Percentiles rank a stretch among this genome's conserved stretches.
Conservation (phyloP, 257 asterid species). For the Plectranthus barbatus region DNA sequence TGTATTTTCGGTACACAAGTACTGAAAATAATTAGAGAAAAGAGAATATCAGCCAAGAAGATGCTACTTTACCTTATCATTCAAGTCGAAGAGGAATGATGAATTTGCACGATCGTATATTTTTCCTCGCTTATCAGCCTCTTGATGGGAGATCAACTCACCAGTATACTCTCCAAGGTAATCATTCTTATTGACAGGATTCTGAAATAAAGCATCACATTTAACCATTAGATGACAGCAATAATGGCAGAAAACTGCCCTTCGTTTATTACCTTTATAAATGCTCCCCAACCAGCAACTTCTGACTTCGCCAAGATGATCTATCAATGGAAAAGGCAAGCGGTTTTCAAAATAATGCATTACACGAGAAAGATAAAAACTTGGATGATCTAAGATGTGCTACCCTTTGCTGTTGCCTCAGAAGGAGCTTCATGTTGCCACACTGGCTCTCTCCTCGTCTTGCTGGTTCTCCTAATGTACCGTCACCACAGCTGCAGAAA, state of each 20-base stretch:
- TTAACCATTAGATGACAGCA: background rate
- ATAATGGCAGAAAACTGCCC: background rate
- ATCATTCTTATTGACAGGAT: constrained; percentile 77
- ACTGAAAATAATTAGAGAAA: too few species aligned
- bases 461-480: constrained; percentile 69
- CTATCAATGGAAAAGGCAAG: constrained; percentile 24
- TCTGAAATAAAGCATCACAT: constrained; percentile 34
- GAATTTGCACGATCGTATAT: constrained; percentile 90
- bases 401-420: constrained; percentile 92
- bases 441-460: constrained; percentile 87
- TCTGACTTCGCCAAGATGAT: constrained; percentile 80
- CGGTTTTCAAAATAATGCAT: background rate
- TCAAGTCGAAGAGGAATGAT: constrained; percentile 82
- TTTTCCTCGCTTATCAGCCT: constrained; percentile 97
- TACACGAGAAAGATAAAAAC: constrained; percentile 1
- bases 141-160: constrained; percentile 86
- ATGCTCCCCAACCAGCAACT: constrained; percentile 99
- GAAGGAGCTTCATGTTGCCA: constrained; percentile 90
- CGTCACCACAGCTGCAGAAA: constrained; percentile 77
- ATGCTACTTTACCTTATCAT: constrained; percentile 68
- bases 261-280: constrained; percentile 55
- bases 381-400: constrained; percentile 12
- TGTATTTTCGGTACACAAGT: too few species aligned
- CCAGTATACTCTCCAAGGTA: constrained; percentile 98
- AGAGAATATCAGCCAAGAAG: too few species aligned